A percentile compares a stretch with the other conserved stretches of the same genome.
Conservation (phyloP, 306 rosid genomes). For the Leucaena leucocephala region DNA sequence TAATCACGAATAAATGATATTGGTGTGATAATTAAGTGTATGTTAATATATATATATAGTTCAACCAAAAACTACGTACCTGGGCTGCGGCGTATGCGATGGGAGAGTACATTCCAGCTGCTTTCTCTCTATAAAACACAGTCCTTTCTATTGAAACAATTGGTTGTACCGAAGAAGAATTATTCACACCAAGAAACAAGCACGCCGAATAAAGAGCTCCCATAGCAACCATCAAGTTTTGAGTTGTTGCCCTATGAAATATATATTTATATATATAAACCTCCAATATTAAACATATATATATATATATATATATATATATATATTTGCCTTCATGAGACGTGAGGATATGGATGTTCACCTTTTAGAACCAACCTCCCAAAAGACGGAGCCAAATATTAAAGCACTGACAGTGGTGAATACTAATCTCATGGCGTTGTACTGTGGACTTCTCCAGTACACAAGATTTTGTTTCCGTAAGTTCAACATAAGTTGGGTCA, state of each 20-base stretch:
- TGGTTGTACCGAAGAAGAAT: conserved; percentile 86
- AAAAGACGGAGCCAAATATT: conserved; percentile 65
- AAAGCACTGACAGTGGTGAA: conserved; percentile 68
- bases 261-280: conserved; percentile 13
- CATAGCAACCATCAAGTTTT: conserved; percentile 65
- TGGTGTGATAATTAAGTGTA: too few species aligned
- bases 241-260: conserved; percentile 59
- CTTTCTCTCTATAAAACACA: conserved; percentile 85
- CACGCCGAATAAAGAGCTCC: conserved; percentile 80
- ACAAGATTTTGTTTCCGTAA: conserved; percentile 84
- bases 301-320: background rate
- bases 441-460: conserved; percentile 90
- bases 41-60: too few species aligned
- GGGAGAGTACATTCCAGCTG: conserved; percentile 96
- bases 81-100: conserved; percentile 75
- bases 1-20: background rate
- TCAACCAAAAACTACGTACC: conserved; percentile 44
- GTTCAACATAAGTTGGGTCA: conserved; percentile 57
- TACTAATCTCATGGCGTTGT: conserved; percentile 70
- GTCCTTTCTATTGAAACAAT: conserved; percentile 90
- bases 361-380: conserved; percentile 74
- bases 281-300: background rate
- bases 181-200: conserved; percentile 78
- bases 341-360: conserved; percentile 19
- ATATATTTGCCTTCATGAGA: background rate